Evolutionary conservation across 2,329 filamentous ascomycete genomes (phyloP).

Genomic region (Rachicladosporium sp.): DNA sequence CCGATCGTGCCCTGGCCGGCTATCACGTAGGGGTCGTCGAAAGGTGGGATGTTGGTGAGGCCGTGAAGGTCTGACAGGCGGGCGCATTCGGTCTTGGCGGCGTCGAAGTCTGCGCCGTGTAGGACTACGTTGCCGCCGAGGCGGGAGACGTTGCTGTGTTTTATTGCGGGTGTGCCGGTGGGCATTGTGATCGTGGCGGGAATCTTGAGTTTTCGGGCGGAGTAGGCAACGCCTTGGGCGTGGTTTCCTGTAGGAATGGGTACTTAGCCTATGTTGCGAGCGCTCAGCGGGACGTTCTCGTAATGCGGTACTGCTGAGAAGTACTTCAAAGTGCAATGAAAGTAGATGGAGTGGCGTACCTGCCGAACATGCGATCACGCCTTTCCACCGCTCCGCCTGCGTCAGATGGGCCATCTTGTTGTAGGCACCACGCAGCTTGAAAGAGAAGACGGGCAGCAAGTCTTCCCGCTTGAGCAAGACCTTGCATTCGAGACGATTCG

Average conservation of each 20-base stretch:
- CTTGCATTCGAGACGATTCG: slow-evolving; percentile 84
- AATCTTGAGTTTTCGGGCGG: slow-evolving; percentile 84
- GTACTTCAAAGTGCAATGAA: no score
- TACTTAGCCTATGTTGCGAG: no score
- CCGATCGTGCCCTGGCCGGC: slow-evolving; percentile 95
- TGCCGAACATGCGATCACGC: slow-evolving; percentile 89
- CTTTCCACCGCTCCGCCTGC: slow-evolving; percentile 73
- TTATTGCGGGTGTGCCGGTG: slow-evolving; percentile 86
- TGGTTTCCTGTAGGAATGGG: slow-evolving; percentile 54
- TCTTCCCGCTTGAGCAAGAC: slow-evolving; percentile 93
- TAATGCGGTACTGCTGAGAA: no score
- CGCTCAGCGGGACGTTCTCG: no score
- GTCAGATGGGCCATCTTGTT: slow-evolving; percentile 98
- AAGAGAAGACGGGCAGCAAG: slow-evolving; percentile 96
- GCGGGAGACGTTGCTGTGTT: slow-evolving; percentile 84
- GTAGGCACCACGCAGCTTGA: slow-evolving; percentile 94
- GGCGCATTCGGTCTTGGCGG: slow-evolving; percentile 83
- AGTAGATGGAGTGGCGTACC: slow-evolving; percentile 33
- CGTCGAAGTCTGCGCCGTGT: slow-evolving; percentile 85
- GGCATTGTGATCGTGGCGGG: slow-evolving; percentile 98
- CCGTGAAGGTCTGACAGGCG: slow-evolving; percentile 70
- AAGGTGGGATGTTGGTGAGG: slow-evolving; percentile 89
- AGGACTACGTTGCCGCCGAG: slow-evolving; percentile 85
- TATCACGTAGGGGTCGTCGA: slow-evolving; percentile 97
- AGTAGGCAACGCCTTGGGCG: slow-evolving; percentile 92